phyloP scores from a whole-genome alignment of 768 basidiomycete species.

The Tylopilus vinaceipallidus region DNA sequence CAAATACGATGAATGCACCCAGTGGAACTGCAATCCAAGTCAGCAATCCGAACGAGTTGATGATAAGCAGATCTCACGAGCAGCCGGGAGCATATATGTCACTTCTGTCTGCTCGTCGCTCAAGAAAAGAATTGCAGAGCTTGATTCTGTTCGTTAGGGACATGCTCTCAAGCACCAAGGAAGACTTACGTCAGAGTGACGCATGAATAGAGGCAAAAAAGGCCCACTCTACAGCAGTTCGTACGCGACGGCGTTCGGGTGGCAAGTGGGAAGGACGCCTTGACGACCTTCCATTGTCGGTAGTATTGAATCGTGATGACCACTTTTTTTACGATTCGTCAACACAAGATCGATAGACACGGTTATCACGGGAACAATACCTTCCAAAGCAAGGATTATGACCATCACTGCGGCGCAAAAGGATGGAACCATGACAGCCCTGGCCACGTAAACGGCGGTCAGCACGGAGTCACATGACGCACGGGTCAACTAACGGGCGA shows the following conservation, averaged over 20 bases:
- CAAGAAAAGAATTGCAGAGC: slow-evolving; percentile 40
- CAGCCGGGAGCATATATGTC: slow-evolving; percentile 50
- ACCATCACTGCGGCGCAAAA: slow-evolving; percentile 43
- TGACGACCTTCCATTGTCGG: slow-evolving; percentile 37
- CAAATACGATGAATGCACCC: slow-evolving; percentile 47
- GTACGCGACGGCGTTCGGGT: slow-evolving; percentile 35
- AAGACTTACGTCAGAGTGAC: slow-evolving; percentile 41
- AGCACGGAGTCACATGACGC: slow-evolving; percentile 8
- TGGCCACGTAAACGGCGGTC: slow-evolving; percentile 18
- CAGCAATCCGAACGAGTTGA: background rate
- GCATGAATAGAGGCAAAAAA: slow-evolving; percentile 47
- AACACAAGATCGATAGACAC: background rate
- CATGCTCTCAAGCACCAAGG: background rate
- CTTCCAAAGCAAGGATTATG: slow-evolving; percentile 44
- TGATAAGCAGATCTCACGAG: slow-evolving; percentile 35
- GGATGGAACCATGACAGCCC: slow-evolving; percentile 38
- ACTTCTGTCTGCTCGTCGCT: slow-evolving; percentile 28
- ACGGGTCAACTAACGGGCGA: slow-evolving; percentile 36
- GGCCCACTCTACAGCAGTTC: slow-evolving; percentile 37
- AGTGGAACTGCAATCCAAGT: slow-evolving; percentile 43
- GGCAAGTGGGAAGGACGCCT: slow-evolving; percentile 41
- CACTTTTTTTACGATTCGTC: slow-evolving; percentile 31
- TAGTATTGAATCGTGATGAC: slow-evolving; percentile 44
- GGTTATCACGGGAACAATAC: slow-evolving; percentile 28
- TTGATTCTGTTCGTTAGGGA: slow-evolving; percentile 14